Percentiles rank a stretch among this genome's conserved stretches.
phyloP scores from a whole-genome alignment of 208 protist species.

The Leishmania tarentolae region DNA sequence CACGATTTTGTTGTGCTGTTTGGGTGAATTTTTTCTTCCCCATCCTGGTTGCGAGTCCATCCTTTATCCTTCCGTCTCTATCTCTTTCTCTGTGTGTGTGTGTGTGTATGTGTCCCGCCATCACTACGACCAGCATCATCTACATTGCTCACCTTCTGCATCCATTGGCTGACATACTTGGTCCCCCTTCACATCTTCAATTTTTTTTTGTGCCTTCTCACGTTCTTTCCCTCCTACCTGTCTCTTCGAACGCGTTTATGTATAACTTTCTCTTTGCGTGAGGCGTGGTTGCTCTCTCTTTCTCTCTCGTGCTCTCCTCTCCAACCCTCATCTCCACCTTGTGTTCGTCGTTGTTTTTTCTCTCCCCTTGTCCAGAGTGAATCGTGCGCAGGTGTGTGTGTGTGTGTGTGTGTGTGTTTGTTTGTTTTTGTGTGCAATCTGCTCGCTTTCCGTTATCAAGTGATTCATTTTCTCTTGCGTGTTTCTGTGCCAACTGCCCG shows the following conservation, averaged over 20 bases:
- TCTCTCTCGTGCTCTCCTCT: not conserved
- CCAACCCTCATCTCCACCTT: not conserved
- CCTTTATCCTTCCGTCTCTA: too few species aligned
- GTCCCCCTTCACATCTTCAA: not conserved
- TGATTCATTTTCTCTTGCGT: not conserved
- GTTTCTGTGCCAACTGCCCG: not conserved
- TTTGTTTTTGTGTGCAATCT: not conserved
- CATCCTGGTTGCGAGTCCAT: not conserved
- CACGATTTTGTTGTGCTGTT: not conserved
- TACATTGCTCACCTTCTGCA: not conserved
- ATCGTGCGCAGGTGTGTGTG: not conserved
- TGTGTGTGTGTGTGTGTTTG: not conserved
- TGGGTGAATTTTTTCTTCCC: not conserved
- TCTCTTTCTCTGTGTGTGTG: not conserved
- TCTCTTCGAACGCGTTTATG: not conserved
- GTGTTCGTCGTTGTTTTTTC: not conserved
- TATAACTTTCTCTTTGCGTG: not conserved
- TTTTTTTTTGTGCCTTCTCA: not conserved
- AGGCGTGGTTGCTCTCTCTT: not conserved
- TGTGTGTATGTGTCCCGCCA: not conserved
- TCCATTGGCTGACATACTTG: not conserved
- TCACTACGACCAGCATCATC: too few species aligned
- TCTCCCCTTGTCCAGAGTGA: not conserved
- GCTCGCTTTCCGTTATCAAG: not conserved
- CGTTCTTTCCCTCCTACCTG: not conserved